Evolutionary conservation across 2,329 filamentous ascomycete genomes (phyloP).

Genomic region (Hypoxylon sp.): DNA sequence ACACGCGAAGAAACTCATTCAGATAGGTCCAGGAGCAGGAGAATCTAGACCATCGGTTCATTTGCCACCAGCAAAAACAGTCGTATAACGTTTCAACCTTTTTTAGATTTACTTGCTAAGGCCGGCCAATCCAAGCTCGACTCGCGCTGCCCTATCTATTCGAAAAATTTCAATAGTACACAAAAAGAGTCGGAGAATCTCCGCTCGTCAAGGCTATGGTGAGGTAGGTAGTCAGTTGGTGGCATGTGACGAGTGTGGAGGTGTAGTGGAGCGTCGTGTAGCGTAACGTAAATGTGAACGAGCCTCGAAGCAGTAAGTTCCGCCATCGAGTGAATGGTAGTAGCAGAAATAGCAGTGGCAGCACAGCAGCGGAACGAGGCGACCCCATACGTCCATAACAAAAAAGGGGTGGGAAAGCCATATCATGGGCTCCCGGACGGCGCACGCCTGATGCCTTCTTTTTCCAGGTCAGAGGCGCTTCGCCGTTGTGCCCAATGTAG

Average conservation of each 20-base stretch:
- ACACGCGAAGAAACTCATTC: too few species aligned
- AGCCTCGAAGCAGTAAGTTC: neutral
- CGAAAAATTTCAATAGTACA: constrained; percentile 20
- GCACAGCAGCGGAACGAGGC: neutral
- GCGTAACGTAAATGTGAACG: neutral
- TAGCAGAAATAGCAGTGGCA: neutral
- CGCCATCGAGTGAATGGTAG: neutral
- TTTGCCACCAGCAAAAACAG: neutral
- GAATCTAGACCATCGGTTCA: too few species aligned
- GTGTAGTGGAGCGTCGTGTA: neutral
- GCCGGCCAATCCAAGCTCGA: neutral
- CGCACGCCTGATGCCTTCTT: constrained; percentile 17
- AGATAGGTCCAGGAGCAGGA: too few species aligned
- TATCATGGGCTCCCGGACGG: neutral
- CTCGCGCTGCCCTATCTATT: constrained; percentile 16
- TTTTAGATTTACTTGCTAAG: constrained; percentile 21
- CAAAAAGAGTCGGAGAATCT: constrained; percentile 9
- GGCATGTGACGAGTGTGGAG: neutral
- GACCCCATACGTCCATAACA: constrained; percentile 6
- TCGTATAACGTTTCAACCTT: constrained; percentile 25
- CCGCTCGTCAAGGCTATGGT: constrained; percentile 4
- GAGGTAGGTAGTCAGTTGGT: neutral
- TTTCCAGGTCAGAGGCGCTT: neutral
- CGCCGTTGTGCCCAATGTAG: constrained; percentile 6
- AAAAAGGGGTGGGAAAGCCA: neutral